Base-by-base conservation (phyloP, 1,284 basidiomycete genomes). In the Heimioporus retisporus region DNA sequence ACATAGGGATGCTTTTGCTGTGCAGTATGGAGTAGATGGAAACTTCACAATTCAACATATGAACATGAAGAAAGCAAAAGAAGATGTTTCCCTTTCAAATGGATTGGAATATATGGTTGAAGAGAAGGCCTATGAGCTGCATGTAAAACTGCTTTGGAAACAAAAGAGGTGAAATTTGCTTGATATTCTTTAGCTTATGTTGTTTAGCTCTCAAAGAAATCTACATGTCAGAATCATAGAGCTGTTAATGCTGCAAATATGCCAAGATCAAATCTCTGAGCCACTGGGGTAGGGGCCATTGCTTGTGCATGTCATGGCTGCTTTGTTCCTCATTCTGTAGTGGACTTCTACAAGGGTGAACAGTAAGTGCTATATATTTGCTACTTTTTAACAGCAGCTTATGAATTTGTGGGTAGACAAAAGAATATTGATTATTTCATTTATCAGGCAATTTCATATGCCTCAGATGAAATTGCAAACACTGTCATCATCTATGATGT, bases 291-390 rank as follows among this genome's bases (percentile, higher is more conserved):
- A 4, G 61, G 61, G n/a, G 59, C 63, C 3, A 63, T 56, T 46
- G 60, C 61, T 18, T 66, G 59, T 71, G 65, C 58, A 65, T 61
- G 18, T 31, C 67, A 69, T 60, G 57, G 61, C 7, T 66, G 60
- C 59, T 70, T 70, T 35, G 44, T 63, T 5, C 69, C 69, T 0
- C 64, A 73, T 40, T 63, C 68, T 0, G 42, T 70, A 8, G 72
- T 75, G 0, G 72, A 75, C 43, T 75, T 75, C 40, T 72, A 70
- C 8, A 64, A 63, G 44, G 72, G 74, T 3, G 67, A 75, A 15
- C 23, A 60, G 71, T 75, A 53, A 15, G 66, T 48, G 6, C 43
- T 43, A 43, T 13, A 16, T 13, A 7, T 43, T 14, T 43, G 43
- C 16, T 14, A 43, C 13, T 14, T 14, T 43, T 2, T 43, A n/a